Evolutionary conservation across 2,329 filamentous ascomycete genomes (phyloP).

Genomic region (Ascochyta rabiei): DNA sequence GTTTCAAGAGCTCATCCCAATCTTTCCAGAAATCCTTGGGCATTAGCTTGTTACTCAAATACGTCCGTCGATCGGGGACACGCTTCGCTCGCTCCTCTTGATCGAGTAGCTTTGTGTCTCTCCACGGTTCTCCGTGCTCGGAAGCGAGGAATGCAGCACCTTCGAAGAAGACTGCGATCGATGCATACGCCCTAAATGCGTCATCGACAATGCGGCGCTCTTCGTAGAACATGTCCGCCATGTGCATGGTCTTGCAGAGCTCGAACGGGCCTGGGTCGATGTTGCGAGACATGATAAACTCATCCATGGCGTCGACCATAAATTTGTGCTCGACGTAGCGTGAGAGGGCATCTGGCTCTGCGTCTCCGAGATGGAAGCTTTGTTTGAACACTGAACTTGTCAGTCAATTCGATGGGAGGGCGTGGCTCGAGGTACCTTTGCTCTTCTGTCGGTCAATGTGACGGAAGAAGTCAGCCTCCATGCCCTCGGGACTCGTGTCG

Average conservation of each 20-base stretch:
- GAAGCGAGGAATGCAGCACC: slow-evolving; percentile 47
- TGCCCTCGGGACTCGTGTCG: slow-evolving; percentile 9
- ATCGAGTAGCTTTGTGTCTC: slow-evolving; percentile 48
- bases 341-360: slow-evolving; percentile 49
- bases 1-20: slow-evolving; percentile 39
- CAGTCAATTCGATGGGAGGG: background rate
- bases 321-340: slow-evolving; percentile 48
- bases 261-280: slow-evolving; percentile 29
- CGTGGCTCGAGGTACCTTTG: slow-evolving; percentile 32
- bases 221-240: slow-evolving; percentile 22
- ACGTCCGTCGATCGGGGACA: slow-evolving; percentile 47
- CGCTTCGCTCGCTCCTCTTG: slow-evolving; percentile 49
- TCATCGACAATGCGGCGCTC: slow-evolving; percentile 32
- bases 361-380: slow-evolving; percentile 53
- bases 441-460: slow-evolving; percentile 45
- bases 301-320: slow-evolving; percentile 44
- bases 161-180: slow-evolving; percentile 27
- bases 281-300: slow-evolving; percentile 20
- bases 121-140: slow-evolving; percentile 42
- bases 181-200: slow-evolving; percentile 30
- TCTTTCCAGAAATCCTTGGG: slow-evolving; percentile 49
- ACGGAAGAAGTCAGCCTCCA: slow-evolving; percentile 35
- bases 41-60: slow-evolving; percentile 47
- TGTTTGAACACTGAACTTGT: slow-evolving; percentile 48
- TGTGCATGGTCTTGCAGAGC: slow-evolving; percentile 28